A percentile compares a stretch with the other conserved stretches of the same genome.
Conservation (phyloP, 805 yeast species). For the Ogataea methylovora region DNA sequence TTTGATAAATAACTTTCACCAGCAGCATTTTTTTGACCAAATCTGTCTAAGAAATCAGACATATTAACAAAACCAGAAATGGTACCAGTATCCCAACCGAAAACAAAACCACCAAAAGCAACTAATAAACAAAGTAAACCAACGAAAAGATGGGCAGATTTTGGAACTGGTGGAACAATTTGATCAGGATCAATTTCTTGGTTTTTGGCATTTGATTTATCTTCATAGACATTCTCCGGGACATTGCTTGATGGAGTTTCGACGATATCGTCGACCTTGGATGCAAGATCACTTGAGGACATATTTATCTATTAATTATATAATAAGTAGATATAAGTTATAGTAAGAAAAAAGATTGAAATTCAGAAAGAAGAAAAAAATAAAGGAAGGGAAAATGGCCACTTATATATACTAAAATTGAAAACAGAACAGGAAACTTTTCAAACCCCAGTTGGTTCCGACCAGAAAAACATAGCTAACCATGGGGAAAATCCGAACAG, state of each 20-base stretch:
- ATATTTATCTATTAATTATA: not conserved
- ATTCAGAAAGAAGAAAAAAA: not conserved
- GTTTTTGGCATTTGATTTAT: slow-evolving; percentile 7
- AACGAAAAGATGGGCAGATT: slow-evolving; percentile 17
- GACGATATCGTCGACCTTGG: slow-evolving; percentile 19
- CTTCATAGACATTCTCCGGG: slow-evolving; percentile 16
- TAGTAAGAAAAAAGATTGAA: not conserved
- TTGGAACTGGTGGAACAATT: slow-evolving; percentile 14
- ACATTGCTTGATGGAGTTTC: slow-evolving; percentile 15
- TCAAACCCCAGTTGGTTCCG: no score
- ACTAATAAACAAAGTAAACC: slow-evolving; percentile 40
- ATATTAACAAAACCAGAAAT: slow-evolving; percentile 65
- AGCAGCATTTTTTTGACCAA: slow-evolving; percentile 35
- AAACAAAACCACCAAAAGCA: slow-evolving; percentile 73
- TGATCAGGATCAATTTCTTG: slow-evolving; percentile 8
- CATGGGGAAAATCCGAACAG: no score
- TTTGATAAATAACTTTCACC: slow-evolving; percentile 40
- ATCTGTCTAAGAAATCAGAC: slow-evolving; percentile 43
- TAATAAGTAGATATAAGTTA: not conserved
- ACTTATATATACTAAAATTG: no score
- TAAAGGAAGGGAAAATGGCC: not conserved
- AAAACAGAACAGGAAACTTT: no score
- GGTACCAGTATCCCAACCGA: slow-evolving; percentile 78
- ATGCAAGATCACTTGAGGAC: not conserved
- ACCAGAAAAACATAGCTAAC: no score